Evolutionary conservation across 1,284 basidiomycete genomes (phyloP), one percentile per base, ranked within the genome.

Genomic region (Ceratobasidium sp.): DNA sequence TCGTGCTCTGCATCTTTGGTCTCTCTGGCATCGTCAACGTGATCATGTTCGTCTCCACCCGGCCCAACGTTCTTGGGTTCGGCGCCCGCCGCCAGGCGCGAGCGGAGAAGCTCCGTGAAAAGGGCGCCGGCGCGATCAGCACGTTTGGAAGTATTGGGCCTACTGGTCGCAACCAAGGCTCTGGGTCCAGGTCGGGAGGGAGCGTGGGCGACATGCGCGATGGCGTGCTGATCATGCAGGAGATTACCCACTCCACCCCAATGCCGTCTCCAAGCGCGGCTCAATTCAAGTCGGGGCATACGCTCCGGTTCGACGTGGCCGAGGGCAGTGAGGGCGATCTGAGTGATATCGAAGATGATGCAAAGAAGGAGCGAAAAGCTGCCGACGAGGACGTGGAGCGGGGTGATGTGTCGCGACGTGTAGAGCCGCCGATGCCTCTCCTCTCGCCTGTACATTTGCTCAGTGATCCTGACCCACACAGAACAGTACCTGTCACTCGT

Each of bases 21-120:
- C 69, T 75, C 24, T 71, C 46, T 64, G 76, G 76, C 19, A 59
- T 76, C 16, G 73, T 74, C 68, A 76, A 76, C 68, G 76, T 76
- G 1, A 59, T 76, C 19, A 64, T 76, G 39, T 76, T 76, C 46
- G 51, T 75, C 13, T 58, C 75, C 31, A 76, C 76, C 34, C 68
- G 76, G 6, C 76, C 76, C 6, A 76, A 76, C 69, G 68, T 76
- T 13, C 71, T 76, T 49, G 68, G 68, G 24, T 71, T 71, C 49
- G 68, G 68, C 56, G 68, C 68, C 22, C 68, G 68, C 31, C 53
- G 68, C 6, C 68, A 71, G 34, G 68, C 68, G 14, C 68, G 68
- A 13, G 68, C 56, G 19, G 68, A 71, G 9, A 54, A 56, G 46
- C 37, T 71, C 27, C 68, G 56, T 43, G 68, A 71, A 61, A 58